A percentile compares a stretch with the other conserved stretches of the same genome.
phyloP scores from a whole-genome alignment of 176 grass and related monocot genomes.

The Aechmea fasciata region DNA sequence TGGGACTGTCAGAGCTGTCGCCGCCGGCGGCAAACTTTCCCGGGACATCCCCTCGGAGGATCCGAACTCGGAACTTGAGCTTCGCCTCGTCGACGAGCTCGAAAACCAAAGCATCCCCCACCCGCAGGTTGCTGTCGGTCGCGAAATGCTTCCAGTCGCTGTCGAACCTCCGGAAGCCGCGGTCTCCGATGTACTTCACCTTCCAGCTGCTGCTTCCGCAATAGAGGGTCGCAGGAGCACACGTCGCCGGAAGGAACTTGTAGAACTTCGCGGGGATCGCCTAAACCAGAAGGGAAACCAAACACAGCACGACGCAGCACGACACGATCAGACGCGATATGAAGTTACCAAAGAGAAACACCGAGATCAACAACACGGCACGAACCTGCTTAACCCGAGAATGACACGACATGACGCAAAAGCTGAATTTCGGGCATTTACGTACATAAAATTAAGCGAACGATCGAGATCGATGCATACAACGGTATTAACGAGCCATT shows the following conservation, averaged over 20 bases:
- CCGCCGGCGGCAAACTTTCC: conserved; percentile 26
- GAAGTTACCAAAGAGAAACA: too few relatives aligned
- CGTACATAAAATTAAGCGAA: too few relatives aligned
- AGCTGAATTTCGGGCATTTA: too few relatives aligned
- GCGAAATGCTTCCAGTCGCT: conserved; percentile 26
- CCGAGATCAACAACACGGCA: too few relatives aligned
- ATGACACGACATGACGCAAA: too few relatives aligned
- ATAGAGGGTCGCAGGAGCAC: conserved; percentile 7
- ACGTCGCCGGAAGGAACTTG: conserved; percentile 5
- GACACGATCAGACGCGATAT: neutral
- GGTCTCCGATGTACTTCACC: conserved; percentile 27
- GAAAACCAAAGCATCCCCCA: conserved; percentile 34
- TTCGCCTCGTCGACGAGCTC: conserved; percentile 2
- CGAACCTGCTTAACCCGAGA: too few relatives aligned
- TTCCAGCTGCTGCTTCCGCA: conserved; percentile 22
- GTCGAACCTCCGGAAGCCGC: conserved; percentile 9
- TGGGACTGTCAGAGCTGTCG: conserved; percentile 19
- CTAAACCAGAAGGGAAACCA: conserved; percentile 3
- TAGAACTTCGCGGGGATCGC: conserved; percentile 20
- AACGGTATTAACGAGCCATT: too few relatives aligned
- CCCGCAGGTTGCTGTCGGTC: conserved; percentile 22
- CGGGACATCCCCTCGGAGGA: conserved; percentile 34
- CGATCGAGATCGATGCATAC: too few relatives aligned
- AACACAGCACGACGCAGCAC: neutral
- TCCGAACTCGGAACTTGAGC: conserved; percentile 26